A percentile compares a stretch with the other conserved stretches of the same genome.
These are phyloP conservation scores for Albizia julibrissin DNA, from an alignment of 306 rosid species.

Conservation along the genomic window DNA sequence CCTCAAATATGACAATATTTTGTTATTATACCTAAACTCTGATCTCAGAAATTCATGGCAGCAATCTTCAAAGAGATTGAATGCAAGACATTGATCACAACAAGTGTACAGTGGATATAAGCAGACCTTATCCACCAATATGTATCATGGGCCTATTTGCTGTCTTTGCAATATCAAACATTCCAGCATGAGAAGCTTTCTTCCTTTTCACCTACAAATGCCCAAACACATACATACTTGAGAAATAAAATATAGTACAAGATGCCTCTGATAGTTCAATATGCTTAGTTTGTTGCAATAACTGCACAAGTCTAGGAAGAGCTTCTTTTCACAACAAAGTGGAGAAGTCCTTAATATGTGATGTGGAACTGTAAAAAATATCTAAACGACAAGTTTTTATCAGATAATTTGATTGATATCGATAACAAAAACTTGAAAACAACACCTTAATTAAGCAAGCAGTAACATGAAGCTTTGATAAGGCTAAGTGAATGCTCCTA, in stretches of 20 bases:
- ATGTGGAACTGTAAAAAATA: background rate
- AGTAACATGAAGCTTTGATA: background rate
- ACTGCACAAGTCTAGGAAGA: background rate
- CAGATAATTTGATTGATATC: background rate
- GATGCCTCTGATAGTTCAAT: background rate
- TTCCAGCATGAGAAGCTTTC: conserved; percentile 95
- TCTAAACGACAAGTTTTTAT: background rate
- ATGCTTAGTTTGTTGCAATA: background rate
- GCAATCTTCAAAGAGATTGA: conserved; percentile 4
- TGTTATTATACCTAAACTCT: conserved; percentile 21
- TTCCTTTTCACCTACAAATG: conserved; percentile 86
- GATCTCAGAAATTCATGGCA: conserved; percentile 1
- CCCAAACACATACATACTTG: conserved; percentile 13
- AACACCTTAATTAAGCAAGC: conserved; percentile 4
- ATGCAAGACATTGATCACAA: background rate
- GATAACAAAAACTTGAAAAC: background rate
- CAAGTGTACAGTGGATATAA: background rate
- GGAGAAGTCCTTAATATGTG: too few species aligned
- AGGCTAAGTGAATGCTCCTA: background rate
- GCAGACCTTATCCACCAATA: conserved; percentile 81
- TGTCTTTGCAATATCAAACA: conserved; percentile 90
- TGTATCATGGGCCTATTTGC: conserved; percentile 97
- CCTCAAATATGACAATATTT: background rate
- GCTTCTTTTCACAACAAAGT: background rate
- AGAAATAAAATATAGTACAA: background rate